phyloP scores from a whole-genome alignment of 148 eudicot genomes.

The Vaccinium vitisidaea region DNA sequence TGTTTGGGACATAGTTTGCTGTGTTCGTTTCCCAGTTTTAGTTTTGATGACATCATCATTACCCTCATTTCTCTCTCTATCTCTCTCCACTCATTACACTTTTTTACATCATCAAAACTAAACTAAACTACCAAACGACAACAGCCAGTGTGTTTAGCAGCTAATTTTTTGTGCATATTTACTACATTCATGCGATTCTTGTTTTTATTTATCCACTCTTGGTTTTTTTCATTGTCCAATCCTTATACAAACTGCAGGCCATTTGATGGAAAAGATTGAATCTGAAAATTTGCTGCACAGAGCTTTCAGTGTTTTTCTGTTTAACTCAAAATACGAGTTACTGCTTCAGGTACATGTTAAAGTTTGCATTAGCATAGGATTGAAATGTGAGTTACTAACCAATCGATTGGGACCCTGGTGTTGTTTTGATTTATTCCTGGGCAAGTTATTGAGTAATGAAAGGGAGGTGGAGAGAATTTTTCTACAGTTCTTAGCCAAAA shows the following conservation, averaged over 20 bases:
- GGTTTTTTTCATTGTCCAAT: background rate
- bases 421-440: background rate
- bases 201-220: background rate
- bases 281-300: constrained; percentile 79
- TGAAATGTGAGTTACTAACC: background rate
- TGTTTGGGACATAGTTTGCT: background rate
- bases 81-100: too few species aligned
- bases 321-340: constrained; percentile 84
- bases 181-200: background rate
- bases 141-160: background rate
- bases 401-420: background rate
- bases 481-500: background rate
- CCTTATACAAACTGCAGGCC: constrained; percentile 52
- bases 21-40: too few species aligned
- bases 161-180: background rate
- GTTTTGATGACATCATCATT: too few species aligned
- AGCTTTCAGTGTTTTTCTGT: constrained; percentile 91
- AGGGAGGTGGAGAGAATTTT: background rate
- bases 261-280: constrained; percentile 87
- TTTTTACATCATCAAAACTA: too few species aligned
- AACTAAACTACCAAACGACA: too few species aligned
- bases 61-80: too few species aligned
- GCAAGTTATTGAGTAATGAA: background rate
- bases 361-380: background rate
- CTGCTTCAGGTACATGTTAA: constrained; percentile 73